Percentiles rank a stretch among this genome's conserved stretches.
These are phyloP conservation scores for Rhynchospora tenuis DNA, from an alignment of 176 grass and related monocot species.

Conservation along the genomic window DNA sequence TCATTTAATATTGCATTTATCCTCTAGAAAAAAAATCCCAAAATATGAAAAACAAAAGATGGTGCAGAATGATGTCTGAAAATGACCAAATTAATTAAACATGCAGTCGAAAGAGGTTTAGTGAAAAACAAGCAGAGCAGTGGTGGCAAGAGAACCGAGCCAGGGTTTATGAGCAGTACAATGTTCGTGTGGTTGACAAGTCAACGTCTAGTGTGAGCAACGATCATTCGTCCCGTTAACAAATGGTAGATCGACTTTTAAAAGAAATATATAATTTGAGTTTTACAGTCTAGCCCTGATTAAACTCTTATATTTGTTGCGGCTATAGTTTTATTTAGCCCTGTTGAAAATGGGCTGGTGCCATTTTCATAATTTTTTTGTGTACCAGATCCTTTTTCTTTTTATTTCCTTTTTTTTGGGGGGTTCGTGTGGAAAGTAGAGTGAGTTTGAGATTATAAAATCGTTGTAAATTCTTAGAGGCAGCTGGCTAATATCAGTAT, in stretches of 20 bases:
- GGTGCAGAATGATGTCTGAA: background rate
- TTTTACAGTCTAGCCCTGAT: constrained; percentile 25
- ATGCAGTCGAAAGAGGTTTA: constrained; percentile 93
- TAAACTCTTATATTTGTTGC: constrained; percentile 41
- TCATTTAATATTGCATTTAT: background rate
- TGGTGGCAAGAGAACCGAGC: constrained; percentile 96
- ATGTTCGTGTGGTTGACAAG: constrained; percentile 77
- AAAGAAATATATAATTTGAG: constrained; percentile 28
- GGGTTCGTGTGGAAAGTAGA: constrained; percentile 48
- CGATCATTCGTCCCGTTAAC: constrained; percentile 35
- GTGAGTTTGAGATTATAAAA: constrained; percentile 31
- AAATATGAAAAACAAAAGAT: background rate
- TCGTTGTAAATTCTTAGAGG: constrained; percentile 79
- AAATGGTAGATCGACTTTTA: constrained; percentile 41
- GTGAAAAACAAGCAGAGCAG: constrained; percentile 84
- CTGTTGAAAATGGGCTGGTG: constrained; percentile 19
- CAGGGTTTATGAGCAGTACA: constrained; percentile 86
- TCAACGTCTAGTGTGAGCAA: constrained; percentile 43
- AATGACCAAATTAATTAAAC: constrained; percentile 17
- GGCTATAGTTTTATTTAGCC: constrained; percentile 53
- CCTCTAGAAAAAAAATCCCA: background rate
- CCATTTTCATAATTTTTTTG: constrained; percentile 37
- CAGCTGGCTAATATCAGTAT: constrained; percentile 54
- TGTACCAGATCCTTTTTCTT: background rate
- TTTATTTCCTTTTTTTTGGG: background rate